A percentile compares a stretch with the other conserved stretches of the same genome.
phyloP scores from a whole-genome alignment of 1,284 basidiomycete species.

The Ustilago bromivora region DNA sequence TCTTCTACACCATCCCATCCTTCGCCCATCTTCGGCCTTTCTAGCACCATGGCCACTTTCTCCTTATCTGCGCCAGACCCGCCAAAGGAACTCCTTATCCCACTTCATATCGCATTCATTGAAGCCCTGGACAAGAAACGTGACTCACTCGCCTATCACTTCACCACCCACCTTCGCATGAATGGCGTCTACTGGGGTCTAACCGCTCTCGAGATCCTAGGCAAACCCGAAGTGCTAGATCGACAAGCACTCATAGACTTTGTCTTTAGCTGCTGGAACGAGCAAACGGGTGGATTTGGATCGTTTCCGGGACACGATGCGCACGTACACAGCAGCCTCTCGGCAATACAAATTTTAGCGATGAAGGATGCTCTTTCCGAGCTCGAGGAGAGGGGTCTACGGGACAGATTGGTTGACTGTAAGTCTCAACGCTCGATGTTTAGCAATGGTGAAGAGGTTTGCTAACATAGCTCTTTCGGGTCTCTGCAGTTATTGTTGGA shows the following conservation, averaged over 20 bases:
- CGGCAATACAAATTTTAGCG: constrained; percentile 89
- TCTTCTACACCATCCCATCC: neutral
- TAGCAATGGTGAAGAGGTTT: neutral
- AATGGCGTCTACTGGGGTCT: constrained; percentile 98
- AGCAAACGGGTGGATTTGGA: constrained; percentile 80
- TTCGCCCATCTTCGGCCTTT: neutral
- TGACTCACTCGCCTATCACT: constrained; percentile 77
- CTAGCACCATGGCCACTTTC: constrained; percentile 1
- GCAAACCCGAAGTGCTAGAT: constrained; percentile 80
- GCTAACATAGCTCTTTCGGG: neutral
- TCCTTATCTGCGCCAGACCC: constrained; percentile 2
- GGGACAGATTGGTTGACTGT: constrained; percentile 80
- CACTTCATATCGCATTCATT: constrained; percentile 46
- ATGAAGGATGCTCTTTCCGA: constrained; percentile 84
- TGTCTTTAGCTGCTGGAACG: constrained; percentile 88
- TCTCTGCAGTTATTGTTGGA: constrained; percentile 74
- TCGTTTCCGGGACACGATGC: constrained; percentile 93
- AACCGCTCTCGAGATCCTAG: constrained; percentile 85
- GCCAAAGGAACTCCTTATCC: constrained; percentile 31
- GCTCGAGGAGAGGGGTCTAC: constrained; percentile 68
- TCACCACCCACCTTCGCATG: constrained; percentile 91
- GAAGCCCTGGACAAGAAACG: constrained; percentile 53
- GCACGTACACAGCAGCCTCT: constrained; percentile 86
- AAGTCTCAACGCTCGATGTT: constrained; percentile 60
- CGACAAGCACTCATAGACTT: constrained; percentile 87